A percentile compares a stretch with the other conserved stretches of the same genome.
Evolutionary conservation across 768 basidiomycete genomes (phyloP).

Genomic region (Tylopilus vinaceipallidus): DNA sequence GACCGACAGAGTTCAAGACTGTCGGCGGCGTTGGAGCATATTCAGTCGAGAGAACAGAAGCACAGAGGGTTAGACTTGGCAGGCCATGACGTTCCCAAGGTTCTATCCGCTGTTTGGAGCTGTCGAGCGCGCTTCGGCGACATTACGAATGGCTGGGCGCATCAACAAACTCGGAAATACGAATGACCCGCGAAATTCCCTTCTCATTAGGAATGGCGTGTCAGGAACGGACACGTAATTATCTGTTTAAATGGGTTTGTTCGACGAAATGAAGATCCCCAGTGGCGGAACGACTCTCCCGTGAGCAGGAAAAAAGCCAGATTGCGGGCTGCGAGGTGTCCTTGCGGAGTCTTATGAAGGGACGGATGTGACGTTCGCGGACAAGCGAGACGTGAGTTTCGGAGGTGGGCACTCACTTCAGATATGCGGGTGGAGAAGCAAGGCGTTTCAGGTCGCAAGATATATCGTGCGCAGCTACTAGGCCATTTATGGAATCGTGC

Average conservation of each 20-base stretch:
- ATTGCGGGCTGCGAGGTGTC: neutral
- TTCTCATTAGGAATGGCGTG: neutral
- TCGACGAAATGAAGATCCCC: neutral
- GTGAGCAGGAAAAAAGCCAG: too few species aligned
- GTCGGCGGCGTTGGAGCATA: too few species aligned
- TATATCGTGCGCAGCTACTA: neutral
- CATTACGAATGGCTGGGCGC: neutral
- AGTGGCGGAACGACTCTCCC: too few species aligned
- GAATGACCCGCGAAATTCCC: neutral
- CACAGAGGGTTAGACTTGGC: too few species aligned
- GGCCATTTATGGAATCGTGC: constrained; percentile 1
- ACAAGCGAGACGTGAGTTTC: constrained; percentile 18
- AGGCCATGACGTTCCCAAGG: too few species aligned
- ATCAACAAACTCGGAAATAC: neutral
- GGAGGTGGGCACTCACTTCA: neutral
- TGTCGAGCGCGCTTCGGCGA: neutral
- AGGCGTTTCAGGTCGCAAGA: constrained; percentile 16
- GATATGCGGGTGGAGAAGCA: neutral
- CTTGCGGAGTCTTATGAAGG: neutral
- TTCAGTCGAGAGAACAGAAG: too few species aligned
- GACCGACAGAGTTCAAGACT: too few species aligned
- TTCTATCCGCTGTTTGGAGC: too few species aligned
- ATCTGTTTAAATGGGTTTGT: neutral
- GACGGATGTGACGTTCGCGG: constrained; percentile 10
- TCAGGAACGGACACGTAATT: neutral